Evolutionary conservation across 1,284 basidiomycete species (phyloP).

Genomic region (Coniophora puteana): DNA sequence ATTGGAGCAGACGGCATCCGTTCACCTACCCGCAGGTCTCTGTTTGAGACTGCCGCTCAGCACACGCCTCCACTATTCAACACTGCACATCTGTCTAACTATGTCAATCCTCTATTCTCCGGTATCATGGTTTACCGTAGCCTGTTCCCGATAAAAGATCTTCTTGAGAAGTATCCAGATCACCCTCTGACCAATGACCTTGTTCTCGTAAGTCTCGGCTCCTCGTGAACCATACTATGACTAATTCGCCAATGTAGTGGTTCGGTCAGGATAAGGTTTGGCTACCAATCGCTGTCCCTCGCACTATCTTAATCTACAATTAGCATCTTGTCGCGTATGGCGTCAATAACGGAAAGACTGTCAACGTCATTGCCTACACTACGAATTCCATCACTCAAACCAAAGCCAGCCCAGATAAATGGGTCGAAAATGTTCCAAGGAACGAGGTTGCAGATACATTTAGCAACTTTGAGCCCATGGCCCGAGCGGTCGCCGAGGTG

Average conservation of each 20-base stretch:
- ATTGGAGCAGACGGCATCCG: constrained; percentile 18
- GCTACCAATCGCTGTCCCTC: not conserved
- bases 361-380: constrained; percentile 40
- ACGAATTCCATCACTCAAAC: constrained; percentile 32
- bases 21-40: constrained; percentile 3
- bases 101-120: constrained; percentile 31
- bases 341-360: constrained; percentile 31
- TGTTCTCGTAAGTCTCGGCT: constrained; percentile 33
- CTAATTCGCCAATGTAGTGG: constrained; percentile 27
- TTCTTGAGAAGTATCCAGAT: constrained; percentile 26
- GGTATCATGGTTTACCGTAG: constrained; percentile 37
- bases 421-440: constrained; percentile 25
- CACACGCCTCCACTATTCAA: not conserved
- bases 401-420: constrained; percentile 28
- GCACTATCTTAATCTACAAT: not conserved
- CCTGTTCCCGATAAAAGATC: constrained; percentile 31
- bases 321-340: constrained; percentile 43
- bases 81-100: not conserved
- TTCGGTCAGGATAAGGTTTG: constrained; percentile 37
- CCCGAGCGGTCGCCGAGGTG: constrained; percentile 35
- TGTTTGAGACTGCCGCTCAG: constrained; percentile 5
- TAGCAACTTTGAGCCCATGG: constrained; percentile 38
- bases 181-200: constrained; percentile 34
- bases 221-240: not conserved
- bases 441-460: constrained; percentile 27